These are phyloP conservation scores for Petunia axillaris DNA, from an alignment of 257 asterid species.

Conservation along the genomic window DNA sequence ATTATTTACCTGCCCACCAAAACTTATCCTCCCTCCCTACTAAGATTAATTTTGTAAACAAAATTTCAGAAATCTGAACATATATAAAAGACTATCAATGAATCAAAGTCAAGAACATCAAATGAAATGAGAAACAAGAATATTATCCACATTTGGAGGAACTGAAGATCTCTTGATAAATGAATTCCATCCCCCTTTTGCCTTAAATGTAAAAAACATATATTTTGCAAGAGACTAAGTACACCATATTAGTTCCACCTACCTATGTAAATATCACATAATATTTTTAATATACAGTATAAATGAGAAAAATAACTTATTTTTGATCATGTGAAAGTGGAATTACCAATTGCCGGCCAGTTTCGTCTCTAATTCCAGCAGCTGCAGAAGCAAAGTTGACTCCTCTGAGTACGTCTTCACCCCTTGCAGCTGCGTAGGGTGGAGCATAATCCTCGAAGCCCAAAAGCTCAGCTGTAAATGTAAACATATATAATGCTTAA, in stretches of 20 bases:
- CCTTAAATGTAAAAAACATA: too few relatives aligned
- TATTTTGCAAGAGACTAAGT: too few relatives aligned
- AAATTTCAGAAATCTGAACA: not conserved
- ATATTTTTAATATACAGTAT: not conserved
- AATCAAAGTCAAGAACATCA: not conserved
- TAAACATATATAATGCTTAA: not conserved
- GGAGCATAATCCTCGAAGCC: slow-evolving; percentile 51
- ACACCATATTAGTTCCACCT: too few relatives aligned
- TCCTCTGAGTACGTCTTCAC: slow-evolving; percentile 43
- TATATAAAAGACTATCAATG: not conserved
- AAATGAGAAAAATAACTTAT: not conserved
- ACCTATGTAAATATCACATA: too few relatives aligned
- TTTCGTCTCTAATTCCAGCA: slow-evolving; percentile 59
- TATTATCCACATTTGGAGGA: too few relatives aligned
- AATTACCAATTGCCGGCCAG: slow-evolving; percentile 50
- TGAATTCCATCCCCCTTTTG: too few relatives aligned
- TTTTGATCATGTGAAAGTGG: not conserved
- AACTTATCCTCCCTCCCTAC: slow-evolving; percentile 71
- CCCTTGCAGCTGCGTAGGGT: slow-evolving; percentile 46
- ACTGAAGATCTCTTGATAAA: too few relatives aligned
- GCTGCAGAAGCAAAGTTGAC: slow-evolving; percentile 66
- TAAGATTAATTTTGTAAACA: not conserved
- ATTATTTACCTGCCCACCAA: slow-evolving; percentile 65
- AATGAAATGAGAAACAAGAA: not conserved
- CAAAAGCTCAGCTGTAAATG: slow-evolving; percentile 49